Percentiles rank a stretch among this genome's conserved stretches.
Evolutionary conservation across 2,329 filamentous ascomycete genomes (phyloP).

Genomic region (Fusarium pininemorale): DNA sequence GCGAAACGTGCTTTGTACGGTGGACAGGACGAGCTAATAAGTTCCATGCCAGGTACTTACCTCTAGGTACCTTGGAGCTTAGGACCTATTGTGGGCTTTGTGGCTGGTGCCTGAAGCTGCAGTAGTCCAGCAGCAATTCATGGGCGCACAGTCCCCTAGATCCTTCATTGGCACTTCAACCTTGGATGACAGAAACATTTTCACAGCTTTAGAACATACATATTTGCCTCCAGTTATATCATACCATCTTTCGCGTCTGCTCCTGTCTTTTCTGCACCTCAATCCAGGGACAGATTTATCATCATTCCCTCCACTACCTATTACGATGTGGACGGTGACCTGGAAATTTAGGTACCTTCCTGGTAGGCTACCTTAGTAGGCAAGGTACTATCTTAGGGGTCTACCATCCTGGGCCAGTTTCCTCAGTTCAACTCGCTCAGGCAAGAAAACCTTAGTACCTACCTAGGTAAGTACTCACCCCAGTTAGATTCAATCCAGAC

Average conservation of each 20-base stretch:
- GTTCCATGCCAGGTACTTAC: neutral
- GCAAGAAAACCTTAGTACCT: neutral
- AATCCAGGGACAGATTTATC: neutral
- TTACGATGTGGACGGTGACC: neutral
- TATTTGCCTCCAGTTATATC: neutral
- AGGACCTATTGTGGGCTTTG: neutral
- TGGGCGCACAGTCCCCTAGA: neutral
- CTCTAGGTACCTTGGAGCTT: neutral
- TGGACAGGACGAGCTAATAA: conserved; percentile 37
- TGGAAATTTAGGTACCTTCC: neutral
- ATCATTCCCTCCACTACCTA: neutral
- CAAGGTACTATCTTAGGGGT: neutral
- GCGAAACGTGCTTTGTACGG: conserved; percentile 40
- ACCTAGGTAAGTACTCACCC: neutral
- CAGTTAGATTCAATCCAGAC: neutral
- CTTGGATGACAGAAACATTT: neutral
- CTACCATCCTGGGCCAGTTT: neutral
- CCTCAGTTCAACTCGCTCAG: neutral
- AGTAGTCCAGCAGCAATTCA: neutral
- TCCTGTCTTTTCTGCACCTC: neutral
- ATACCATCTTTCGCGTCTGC: neutral
- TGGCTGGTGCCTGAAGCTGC: neutral
- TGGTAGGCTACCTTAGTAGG: neutral
- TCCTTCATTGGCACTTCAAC: neutral
- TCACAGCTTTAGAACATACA: neutral